These are phyloP conservation scores for Phaeosphaeriaceae sp. DNA, from an alignment of 2,329 filamentous ascomycete species.

Conservation along the genomic window DNA sequence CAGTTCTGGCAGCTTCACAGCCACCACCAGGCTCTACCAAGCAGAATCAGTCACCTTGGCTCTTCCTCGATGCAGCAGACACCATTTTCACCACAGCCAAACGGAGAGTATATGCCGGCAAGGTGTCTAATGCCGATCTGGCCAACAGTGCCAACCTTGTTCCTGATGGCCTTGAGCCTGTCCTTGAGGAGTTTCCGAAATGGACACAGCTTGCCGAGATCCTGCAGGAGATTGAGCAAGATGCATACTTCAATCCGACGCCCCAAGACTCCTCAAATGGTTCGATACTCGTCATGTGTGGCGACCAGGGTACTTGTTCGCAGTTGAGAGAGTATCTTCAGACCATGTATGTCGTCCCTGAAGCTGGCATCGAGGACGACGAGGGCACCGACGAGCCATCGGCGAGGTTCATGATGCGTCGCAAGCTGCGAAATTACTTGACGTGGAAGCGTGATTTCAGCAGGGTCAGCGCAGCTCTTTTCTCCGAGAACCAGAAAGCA, in stretches of 20 bases:
- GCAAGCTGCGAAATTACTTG: constrained; percentile 84
- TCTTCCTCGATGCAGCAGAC: constrained; percentile 93
- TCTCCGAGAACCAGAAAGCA: constrained; percentile 79
- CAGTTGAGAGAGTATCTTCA: constrained; percentile 92
- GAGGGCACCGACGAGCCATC: constrained; percentile 68
- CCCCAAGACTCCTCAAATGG: constrained; percentile 84
- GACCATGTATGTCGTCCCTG: constrained; percentile 79
- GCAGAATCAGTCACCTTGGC: constrained; percentile 92
- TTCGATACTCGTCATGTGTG: constrained; percentile 96
- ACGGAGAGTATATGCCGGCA: constrained; percentile 81
- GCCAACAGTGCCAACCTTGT: constrained; percentile 56
- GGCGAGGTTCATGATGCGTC: constrained; percentile 86
- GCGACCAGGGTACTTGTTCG: constrained; percentile 81
- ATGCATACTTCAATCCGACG: constrained; percentile 82
- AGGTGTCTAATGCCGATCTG: constrained; percentile 65
- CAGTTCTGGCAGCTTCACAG: constrained; percentile 87
- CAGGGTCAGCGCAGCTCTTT: constrained; percentile 79
- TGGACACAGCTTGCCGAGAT: constrained; percentile 91
- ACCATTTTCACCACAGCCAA: constrained; percentile 93
- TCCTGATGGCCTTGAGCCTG: constrained; percentile 72
- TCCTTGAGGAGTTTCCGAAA: constrained; percentile 93
- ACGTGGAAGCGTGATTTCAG: constrained; percentile 91
- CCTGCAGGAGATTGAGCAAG: constrained; percentile 89
- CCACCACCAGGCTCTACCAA: constrained; percentile 86
- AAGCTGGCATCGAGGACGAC: constrained; percentile 51